Evolutionary conservation across 2,329 filamentous ascomycete species (phyloP).

Genomic region (Zasmidium cellare): DNA sequence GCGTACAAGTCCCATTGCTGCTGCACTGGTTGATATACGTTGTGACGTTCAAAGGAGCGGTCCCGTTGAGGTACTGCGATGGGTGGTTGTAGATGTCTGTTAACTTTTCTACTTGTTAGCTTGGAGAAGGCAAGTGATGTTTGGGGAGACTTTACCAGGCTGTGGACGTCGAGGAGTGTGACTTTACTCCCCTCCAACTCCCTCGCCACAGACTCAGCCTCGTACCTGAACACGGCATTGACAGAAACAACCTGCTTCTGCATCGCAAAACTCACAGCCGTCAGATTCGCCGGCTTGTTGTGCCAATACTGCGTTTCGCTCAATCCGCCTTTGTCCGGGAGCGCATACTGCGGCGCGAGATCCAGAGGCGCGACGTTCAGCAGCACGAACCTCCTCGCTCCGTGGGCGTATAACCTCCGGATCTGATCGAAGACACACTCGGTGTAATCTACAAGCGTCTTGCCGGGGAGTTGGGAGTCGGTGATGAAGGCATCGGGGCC

Average conservation of each 20-base stretch:
- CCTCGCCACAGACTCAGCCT: slow-evolving; percentile 49
- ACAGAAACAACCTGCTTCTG: slow-evolving; percentile 50
- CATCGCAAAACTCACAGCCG: slow-evolving; percentile 53
- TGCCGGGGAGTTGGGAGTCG: slow-evolving; percentile 60
- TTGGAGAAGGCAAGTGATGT: slow-evolving; percentile 21
- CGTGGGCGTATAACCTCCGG: slow-evolving; percentile 63
- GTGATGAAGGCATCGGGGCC: slow-evolving; percentile 65
- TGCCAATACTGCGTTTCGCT: slow-evolving; percentile 41
- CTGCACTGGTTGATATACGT: slow-evolving; percentile 59
- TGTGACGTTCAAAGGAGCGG: slow-evolving; percentile 61
- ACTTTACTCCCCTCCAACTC: slow-evolving; percentile 59
- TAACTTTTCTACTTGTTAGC: slow-evolving; percentile 45
- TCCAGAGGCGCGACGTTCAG: slow-evolving; percentile 69
- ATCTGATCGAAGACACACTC: slow-evolving; percentile 68
- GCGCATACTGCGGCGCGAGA: slow-evolving; percentile 65
- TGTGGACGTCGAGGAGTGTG: slow-evolving; percentile 67
- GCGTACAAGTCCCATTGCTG: slow-evolving; percentile 42
- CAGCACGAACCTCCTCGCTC: slow-evolving; percentile 71
- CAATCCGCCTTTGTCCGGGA: background rate
- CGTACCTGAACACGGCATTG: slow-evolving; percentile 54
- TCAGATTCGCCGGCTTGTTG: slow-evolving; percentile 50
- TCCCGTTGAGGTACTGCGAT: slow-evolving; percentile 61
- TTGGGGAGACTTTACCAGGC: slow-evolving; percentile 44
- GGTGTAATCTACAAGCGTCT: slow-evolving; percentile 64
- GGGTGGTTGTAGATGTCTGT: slow-evolving; percentile 63